Base-by-base conservation (phyloP, 1,139 yeast genomes). In the Zygosaccharomyces pseudobailii region DNA sequence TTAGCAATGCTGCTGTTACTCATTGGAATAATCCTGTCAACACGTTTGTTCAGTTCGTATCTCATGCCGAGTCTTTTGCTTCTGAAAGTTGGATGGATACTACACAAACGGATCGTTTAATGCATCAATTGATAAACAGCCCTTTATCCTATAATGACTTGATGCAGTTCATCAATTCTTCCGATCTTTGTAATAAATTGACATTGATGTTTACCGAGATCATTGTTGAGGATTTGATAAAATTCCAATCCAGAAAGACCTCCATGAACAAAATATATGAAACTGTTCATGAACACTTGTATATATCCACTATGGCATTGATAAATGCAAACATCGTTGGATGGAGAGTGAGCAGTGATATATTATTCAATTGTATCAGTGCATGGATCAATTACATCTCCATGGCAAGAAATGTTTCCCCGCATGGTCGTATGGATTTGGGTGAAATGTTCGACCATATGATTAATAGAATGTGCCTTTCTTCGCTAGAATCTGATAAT, bases 181-280 rank as follows among this genome's bases (percentile, higher is more conserved):
- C 61, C 13, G 43, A 48, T 2, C 38, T 48, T 5, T 50, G 50
- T 39, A 62, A 66, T 42, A 54, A 55, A 30, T 43, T 70, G 21
- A 25, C 65, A n/a, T 48, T 72, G 22, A 51, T 59, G n/a, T 74
- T 76, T 48, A 67, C 76, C 3, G 71, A 82, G 22, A 78, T 79
- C 17, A 57, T 82, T 1, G 77, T 75, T 0, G 89, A 83, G 58
- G 89, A 84, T 52, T 46, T 65, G 36, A 55, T 58, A 6, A 65
- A 65, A 47, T 55, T 50, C 32, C 67, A 64, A 44, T 51, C 64
- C 0, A 55, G 51, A 32, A 61, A 58, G 46, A 55, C 55, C 36
- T 48, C 57, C 5, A 50, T 61, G 49, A 51, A 61, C 5, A 54
- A 57, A 34, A 56, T 64, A 31, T 59, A 59, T 48, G 53, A 55